Evolutionary conservation across 306 rosid genomes (phyloP), one percentile per base, ranked within the genome.

Genomic region (Cicer chorassanicum): DNA sequence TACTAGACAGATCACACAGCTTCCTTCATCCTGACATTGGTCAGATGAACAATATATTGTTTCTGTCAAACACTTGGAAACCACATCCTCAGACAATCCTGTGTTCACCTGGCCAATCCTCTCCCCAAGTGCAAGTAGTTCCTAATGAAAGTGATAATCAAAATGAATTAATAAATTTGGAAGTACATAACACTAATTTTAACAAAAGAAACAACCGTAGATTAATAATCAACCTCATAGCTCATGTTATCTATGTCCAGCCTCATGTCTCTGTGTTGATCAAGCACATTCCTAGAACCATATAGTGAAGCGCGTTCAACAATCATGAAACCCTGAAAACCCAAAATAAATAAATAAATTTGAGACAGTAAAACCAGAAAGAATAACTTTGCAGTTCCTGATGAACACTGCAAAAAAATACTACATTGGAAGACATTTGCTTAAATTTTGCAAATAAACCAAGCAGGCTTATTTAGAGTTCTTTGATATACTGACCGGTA

Each of bases 191-290:
- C 15, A 29, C 16, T 49, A 57, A n/a, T 14, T 69, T 19, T 55
- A 45, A 55, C 75, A 65, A 48, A 21, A 43, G 21, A 68, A 77
- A 45, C 51, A 53, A 13, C 49, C 48, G 51, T 13, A 44, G 65
- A 65, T 53, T 18, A 12, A 74, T 39, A 51, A 75, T 49, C 69
- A 92, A 92, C 97, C 96, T 92, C 97, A 19, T 92, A 92, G 77
- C 92, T 81, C 97, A 92, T 84, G 81, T 81, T 88, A 81, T 92
- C 97, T 24, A 87, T 64, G 87, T 92, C 97, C 83, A 92, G 82
- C 80, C 96, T 89, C 97, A 92, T 85, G 11, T 92, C 96, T 77
- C 96, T 89, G 74, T 92, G 97, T 82, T 87, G 93, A 77, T 92
- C 96, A 66, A 75, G 66, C 84, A 81, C 57, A 80, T 45, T 90